phyloP scores from a whole-genome alignment of 1,284 basidiomycete species.

The Sporisorium graminicola region DNA sequence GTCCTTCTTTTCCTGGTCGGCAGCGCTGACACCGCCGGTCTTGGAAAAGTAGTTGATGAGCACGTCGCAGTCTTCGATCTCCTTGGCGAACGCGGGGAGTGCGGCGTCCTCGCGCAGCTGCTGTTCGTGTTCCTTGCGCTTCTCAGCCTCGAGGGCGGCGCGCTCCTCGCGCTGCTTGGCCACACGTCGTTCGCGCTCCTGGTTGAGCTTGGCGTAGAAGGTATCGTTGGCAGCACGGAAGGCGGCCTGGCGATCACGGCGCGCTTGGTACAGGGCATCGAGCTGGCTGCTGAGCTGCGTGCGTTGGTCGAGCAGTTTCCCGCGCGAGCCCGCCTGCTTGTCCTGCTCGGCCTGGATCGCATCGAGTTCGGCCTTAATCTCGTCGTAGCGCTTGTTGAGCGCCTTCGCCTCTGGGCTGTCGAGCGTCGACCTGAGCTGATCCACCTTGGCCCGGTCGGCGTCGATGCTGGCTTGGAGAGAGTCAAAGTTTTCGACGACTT shows the following conservation, averaged over 20 bases:
- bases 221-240: constrained; percentile 65
- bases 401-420: constrained; percentile 93
- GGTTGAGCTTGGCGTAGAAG: constrained; percentile 61
- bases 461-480: constrained; percentile 83
- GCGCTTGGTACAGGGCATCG: constrained; percentile 81
- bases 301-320: constrained; percentile 89
- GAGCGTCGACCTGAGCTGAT: constrained; percentile 85
- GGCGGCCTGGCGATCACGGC: constrained; percentile 75
- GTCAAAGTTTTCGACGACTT: constrained; percentile 59
- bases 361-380: constrained; percentile 87
- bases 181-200: constrained; percentile 74
- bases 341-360: constrained; percentile 87
- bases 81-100: constrained; percentile 87
- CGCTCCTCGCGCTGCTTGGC: constrained; percentile 85
- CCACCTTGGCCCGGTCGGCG: constrained; percentile 79
- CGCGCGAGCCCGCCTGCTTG: constrained; percentile 83
- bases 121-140: constrained; percentile 84
- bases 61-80: constrained; percentile 97
- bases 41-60: constrained; percentile 86
- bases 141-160: constrained; percentile 83
- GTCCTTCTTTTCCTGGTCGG: constrained; percentile 36
- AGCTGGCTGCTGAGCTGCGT: constrained; percentile 75
- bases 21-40: constrained; percentile 72
- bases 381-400: constrained; percentile 83
- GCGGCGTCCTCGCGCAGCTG: constrained; percentile 91